These are phyloP conservation scores for Rhizopus sp. DNA, from an alignment of 371 early-diverging fungal species.

Conservation along the genomic window DNA sequence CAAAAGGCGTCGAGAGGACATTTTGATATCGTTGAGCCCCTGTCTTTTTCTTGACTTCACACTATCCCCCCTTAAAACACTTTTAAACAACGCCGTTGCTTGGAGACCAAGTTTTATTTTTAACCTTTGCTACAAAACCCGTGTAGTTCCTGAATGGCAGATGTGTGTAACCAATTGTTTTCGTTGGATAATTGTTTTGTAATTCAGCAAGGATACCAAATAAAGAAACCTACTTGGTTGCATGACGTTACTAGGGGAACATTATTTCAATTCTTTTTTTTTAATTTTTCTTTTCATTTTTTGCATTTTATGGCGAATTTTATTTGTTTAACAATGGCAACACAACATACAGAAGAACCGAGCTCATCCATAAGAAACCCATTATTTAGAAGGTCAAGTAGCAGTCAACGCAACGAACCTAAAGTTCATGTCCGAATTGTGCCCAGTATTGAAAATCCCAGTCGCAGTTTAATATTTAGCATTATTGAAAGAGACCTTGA, in stretches of 20 bases:
- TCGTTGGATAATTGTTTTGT: neutral
- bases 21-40: too few relatives aligned
- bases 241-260: neutral
- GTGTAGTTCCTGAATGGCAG: neutral
- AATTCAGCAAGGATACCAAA: neutral
- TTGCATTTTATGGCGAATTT: conserved; percentile 21
- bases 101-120: too few relatives aligned
- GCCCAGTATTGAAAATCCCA: conserved; percentile 74
- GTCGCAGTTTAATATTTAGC: conserved; percentile 77
- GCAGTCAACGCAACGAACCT: neutral
- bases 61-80: too few relatives aligned
- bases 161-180: neutral
- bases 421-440: conserved; percentile 69
- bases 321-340: conserved; percentile 32
- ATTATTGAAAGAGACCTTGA: conserved; percentile 80
- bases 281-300: neutral
- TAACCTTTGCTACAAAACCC: too few relatives aligned
- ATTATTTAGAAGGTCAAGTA: conserved; percentile 20
- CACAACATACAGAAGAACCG: conserved; percentile 20
- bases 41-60: too few relatives aligned
- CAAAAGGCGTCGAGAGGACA: too few relatives aligned
- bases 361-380: conserved; percentile 1
- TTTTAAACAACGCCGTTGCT: too few relatives aligned
- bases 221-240: neutral
- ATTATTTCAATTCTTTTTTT: conserved; percentile 3